A percentile compares a stretch with the other conserved stretches of the same genome.
Conservation (phyloP, 495 filamentous ascomycete species). For the Aspergillus ostianus region DNA sequence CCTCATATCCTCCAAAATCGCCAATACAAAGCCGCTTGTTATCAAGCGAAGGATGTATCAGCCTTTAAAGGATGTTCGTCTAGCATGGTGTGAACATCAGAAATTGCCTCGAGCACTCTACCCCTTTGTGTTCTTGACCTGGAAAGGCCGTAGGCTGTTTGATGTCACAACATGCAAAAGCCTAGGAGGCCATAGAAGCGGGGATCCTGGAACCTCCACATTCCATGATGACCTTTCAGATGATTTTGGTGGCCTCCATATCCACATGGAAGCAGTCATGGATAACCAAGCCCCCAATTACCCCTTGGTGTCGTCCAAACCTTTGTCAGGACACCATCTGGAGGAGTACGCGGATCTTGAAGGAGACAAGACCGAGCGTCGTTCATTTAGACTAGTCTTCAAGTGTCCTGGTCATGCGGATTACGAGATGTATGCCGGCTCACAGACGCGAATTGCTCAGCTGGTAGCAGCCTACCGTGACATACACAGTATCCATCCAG, state of each 20-base stretch:
- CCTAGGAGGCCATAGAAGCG: slow-evolving; percentile 52
- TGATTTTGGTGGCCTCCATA: slow-evolving; percentile 28
- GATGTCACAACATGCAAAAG: slow-evolving; percentile 70
- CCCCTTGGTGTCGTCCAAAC: slow-evolving; percentile 2
- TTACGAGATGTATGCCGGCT: slow-evolving; percentile 56
- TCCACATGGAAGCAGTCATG: slow-evolving; percentile 75
- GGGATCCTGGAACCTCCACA: slow-evolving; percentile 26
- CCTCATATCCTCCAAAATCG: slow-evolving; percentile 67
- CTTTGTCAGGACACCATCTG: not conserved
- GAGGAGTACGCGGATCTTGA: slow-evolving; percentile 13
- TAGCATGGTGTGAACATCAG: slow-evolving; percentile 66
- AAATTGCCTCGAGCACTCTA: slow-evolving; percentile 45
- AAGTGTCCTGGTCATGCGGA: slow-evolving; percentile 56
- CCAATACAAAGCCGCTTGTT: slow-evolving; percentile 59
- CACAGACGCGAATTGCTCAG: slow-evolving; percentile 54
- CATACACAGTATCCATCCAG: slow-evolving; percentile 40
- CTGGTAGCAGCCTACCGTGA: slow-evolving; percentile 54
- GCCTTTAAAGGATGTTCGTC: slow-evolving; percentile 60
- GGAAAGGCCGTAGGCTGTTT: slow-evolving; percentile 71
- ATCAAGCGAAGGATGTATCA: slow-evolving; percentile 67
- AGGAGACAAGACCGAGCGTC: slow-evolving; percentile 24
- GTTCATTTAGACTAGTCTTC: slow-evolving; percentile 53
- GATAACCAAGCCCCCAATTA: slow-evolving; percentile 37
- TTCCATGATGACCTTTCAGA: slow-evolving; percentile 31
- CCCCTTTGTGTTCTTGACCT: slow-evolving; percentile 68